Percentiles rank a stretch among this genome's conserved stretches.
Evolutionary conservation across 768 basidiomycete species (phyloP).

Genomic region (Amanita subjunquillea): DNA sequence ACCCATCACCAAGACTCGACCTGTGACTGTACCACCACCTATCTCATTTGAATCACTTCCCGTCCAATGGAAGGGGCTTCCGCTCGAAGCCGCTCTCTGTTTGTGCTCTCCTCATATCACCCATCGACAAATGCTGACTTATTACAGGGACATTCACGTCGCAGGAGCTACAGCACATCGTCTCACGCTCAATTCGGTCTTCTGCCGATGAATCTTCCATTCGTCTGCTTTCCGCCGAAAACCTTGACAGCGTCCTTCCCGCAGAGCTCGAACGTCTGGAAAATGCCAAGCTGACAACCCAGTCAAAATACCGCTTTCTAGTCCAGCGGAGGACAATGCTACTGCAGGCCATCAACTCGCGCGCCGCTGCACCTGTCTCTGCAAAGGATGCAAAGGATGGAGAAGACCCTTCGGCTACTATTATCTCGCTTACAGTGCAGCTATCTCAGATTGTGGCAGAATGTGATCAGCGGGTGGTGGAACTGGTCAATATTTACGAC

Average conservation of each 20-base stretch:
- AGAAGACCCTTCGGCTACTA: constrained; percentile 26
- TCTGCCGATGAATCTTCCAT: constrained; percentile 64
- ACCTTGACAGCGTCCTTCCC: constrained; percentile 48
- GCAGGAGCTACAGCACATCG: constrained; percentile 56
- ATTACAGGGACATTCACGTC: constrained; percentile 46
- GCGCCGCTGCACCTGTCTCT: constrained; percentile 21
- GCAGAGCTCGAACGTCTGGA: constrained; percentile 51
- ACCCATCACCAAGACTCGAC: not conserved
- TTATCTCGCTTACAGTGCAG: constrained; percentile 39
- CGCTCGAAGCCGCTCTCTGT: constrained; percentile 60
- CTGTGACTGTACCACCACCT: constrained; percentile 25
- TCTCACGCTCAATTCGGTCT: constrained; percentile 59
- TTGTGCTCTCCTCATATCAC: constrained; percentile 12
- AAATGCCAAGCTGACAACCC: constrained; percentile 38
- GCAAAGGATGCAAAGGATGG: constrained; percentile 24
- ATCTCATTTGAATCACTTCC: constrained; percentile 47
- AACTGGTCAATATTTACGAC: constrained; percentile 47
- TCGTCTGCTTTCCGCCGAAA: constrained; percentile 54
- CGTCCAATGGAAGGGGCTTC: constrained; percentile 59
- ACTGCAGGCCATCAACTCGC: constrained; percentile 57
- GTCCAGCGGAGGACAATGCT: constrained; percentile 60
- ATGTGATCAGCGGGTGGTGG: constrained; percentile 47
- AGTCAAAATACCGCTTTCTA: constrained; percentile 60
- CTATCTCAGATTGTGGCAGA: constrained; percentile 47
- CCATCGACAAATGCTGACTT: constrained; percentile 2